These are phyloP conservation scores for Delonix regia DNA, from an alignment of 306 rosid genomes.

Conservation along the genomic window DNA sequence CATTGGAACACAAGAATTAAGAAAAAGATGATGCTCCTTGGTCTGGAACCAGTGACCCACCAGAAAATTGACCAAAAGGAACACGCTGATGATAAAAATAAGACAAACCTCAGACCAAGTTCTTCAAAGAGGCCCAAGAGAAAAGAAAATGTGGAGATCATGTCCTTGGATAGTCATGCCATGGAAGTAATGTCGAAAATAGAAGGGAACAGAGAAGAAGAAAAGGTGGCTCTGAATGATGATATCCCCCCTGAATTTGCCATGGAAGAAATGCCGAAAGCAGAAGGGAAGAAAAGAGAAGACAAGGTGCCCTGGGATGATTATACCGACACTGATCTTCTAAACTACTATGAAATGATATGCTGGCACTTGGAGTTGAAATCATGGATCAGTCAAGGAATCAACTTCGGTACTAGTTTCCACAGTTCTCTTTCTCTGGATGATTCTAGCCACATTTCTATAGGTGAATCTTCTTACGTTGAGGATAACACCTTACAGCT, in stretches of 20 bases:
- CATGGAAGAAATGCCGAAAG: too few relatives aligned
- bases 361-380: too few relatives aligned
- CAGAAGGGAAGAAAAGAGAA: too few relatives aligned
- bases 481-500: neutral
- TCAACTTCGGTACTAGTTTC: too few relatives aligned
- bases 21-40: conserved; percentile 62
- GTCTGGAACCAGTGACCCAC: conserved; percentile 54
- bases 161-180: neutral
- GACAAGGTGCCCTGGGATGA: too few relatives aligned
- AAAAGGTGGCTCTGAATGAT: neutral
- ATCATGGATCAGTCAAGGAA: too few relatives aligned
- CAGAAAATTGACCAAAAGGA: conserved; percentile 17
- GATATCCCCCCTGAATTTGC: too few relatives aligned
- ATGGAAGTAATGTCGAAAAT: neutral
- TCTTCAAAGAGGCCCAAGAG: conserved; percentile 19
- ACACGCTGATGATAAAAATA: conserved; percentile 1
- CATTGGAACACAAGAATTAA: conserved; percentile 67
- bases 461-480: neutral
- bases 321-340: too few relatives aligned
- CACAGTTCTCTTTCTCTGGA: too few relatives aligned
- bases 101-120: neutral
- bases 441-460: too few relatives aligned
- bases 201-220: neutral
- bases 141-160: conserved; percentile 3
- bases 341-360: too few relatives aligned